These are phyloP conservation scores for Neotropicomus parvogracilis DNA, from an alignment of 1,284 basidiomycete species.

Conservation along the genomic window DNA sequence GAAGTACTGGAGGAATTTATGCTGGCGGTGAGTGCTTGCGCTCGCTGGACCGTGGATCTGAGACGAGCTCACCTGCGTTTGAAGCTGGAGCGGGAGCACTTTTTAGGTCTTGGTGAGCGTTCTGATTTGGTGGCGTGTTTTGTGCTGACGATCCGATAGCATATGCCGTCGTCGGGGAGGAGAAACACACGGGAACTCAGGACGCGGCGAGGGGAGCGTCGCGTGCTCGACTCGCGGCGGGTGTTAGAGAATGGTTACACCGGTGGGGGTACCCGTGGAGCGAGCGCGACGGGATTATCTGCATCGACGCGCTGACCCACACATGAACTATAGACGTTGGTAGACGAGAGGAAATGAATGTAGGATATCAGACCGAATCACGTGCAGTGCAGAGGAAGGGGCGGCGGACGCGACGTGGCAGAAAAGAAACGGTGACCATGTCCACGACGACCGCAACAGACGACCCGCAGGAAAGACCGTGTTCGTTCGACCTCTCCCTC, in stretches of 20 bases:
- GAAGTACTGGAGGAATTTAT: slow-evolving; percentile 91
- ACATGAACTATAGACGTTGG: slow-evolving; percentile 28
- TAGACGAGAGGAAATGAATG: background rate
- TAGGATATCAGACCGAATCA: slow-evolving; percentile 6
- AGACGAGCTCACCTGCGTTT: slow-evolving; percentile 11
- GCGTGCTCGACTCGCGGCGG: slow-evolving; percentile 75
- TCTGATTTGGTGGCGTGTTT: background rate
- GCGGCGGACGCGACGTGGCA: slow-evolving; percentile 15
- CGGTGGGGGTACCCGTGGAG: slow-evolving; percentile 96
- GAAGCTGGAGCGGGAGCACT: slow-evolving; percentile 82
- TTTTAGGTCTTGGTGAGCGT: slow-evolving; percentile 72
- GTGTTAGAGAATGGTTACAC: slow-evolving; percentile 85
- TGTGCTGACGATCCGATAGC: slow-evolving; percentile 42
- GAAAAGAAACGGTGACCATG: slow-evolving; percentile 25
- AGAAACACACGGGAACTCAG: slow-evolving; percentile 91
- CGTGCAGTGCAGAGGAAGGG: slow-evolving; percentile 8
- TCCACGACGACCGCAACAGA: slow-evolving; percentile 17
- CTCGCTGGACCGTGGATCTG: background rate
- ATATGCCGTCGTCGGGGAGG: slow-evolving; percentile 90
- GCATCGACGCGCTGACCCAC: slow-evolving; percentile 81
- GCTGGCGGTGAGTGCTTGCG: slow-evolving; percentile 59
- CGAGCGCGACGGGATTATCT: slow-evolving; percentile 86
- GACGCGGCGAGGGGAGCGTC: slow-evolving; percentile 78
- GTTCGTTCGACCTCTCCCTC: slow-evolving; percentile 72
- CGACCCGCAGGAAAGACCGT: slow-evolving; percentile 33